Base-by-base conservation (phyloP, 2,329 filamentous ascomycete species). In the Pseudopithomyces maydicus region DNA sequence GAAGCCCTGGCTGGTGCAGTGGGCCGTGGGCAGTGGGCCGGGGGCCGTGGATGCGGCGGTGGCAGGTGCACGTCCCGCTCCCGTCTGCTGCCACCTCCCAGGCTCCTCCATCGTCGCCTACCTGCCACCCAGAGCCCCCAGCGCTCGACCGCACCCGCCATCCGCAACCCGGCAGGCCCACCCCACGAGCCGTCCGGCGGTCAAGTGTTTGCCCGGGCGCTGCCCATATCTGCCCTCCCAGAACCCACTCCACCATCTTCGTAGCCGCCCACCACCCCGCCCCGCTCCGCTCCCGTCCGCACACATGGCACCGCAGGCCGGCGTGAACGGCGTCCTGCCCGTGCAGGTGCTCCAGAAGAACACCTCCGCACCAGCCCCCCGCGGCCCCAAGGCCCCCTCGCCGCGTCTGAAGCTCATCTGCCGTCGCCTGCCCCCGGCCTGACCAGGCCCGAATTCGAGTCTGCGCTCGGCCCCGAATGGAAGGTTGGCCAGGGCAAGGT, bases 381-480 rank as follows among this genome's bases (percentile, higher is more conserved):
- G 72, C 49, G 72, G 71, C 15, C 71, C 73, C 55, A 76, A 74
- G 47, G 65, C 71, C 32, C 82, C 84, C 64, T 75, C 81, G 17
- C 84, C 87, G 55, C 90, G 91, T 57, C 84, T 96, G 69, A 98
- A 98, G 80, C 83, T 97, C 12, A 82, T 96, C 22, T 82, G 97
- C 53, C 88, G 96, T 51, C 86, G 94, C 55, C 84, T 99, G 3
- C 91, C 95, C 10, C 93, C 95, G 1, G 90, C 8, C 82, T 99
- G 74, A 96, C 90, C 0, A 85, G 91, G 69, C 77, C 83, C 0
- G 95, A 99, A 69, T 94, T 96, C 61, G 81, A 88, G 67, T 76
- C 79, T 14, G 82, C 87, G 8, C 74, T 97, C 12, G 93, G 92
- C 3, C 83, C 88, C 1, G 89, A 92, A 47, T 98, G 94, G 94